Percentiles rank a stretch among this genome's conserved stretches.
These are phyloP conservation scores for Cucurbita pepo DNA, from an alignment of 306 rosid species.

Conservation along the genomic window DNA sequence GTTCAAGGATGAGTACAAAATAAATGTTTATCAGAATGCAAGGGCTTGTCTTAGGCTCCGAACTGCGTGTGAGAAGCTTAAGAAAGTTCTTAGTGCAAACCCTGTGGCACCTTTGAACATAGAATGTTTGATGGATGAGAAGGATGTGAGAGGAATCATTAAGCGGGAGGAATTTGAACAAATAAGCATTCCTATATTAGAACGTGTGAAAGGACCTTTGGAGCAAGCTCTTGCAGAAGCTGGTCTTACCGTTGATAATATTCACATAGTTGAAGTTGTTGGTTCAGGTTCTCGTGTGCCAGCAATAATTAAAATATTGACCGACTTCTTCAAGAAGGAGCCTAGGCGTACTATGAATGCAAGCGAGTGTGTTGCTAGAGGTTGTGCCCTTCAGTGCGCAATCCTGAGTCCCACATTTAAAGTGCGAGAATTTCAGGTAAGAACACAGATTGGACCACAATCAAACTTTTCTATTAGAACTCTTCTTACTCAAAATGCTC, in stretches of 20 bases:
- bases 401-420: slow-evolving; percentile 92
- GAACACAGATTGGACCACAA: background rate
- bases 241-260: slow-evolving; percentile 47
- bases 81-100: slow-evolving; percentile 91
- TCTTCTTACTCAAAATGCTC: background rate
- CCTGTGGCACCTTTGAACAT: slow-evolving; percentile 81
- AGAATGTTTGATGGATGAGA: slow-evolving; percentile 94
- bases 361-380: slow-evolving; percentile 88
- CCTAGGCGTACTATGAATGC: slow-evolving; percentile 98
- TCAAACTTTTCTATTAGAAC: background rate
- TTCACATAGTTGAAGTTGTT: slow-evolving; percentile 75
- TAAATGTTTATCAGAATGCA: slow-evolving; percentile 72
- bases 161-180: slow-evolving; percentile 92
- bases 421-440: slow-evolving; percentile 89
- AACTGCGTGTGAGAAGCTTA: slow-evolving; percentile 81
- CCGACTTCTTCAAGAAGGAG: slow-evolving; percentile 76
- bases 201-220: slow-evolving; percentile 74
- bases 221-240: slow-evolving; percentile 86
- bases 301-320: slow-evolving; percentile 63
- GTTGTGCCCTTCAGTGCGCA: slow-evolving; percentile 88
- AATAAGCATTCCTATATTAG: slow-evolving; percentile 63
- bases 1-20: slow-evolving; percentile 71
- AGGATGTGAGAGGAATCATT: slow-evolving; percentile 70
- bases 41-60: slow-evolving; percentile 76
- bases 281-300: slow-evolving; percentile 98